These are phyloP conservation scores for Didymella sp. DNA, from an alignment of 2,329 filamentous ascomycete genomes.

Conservation along the genomic window DNA sequence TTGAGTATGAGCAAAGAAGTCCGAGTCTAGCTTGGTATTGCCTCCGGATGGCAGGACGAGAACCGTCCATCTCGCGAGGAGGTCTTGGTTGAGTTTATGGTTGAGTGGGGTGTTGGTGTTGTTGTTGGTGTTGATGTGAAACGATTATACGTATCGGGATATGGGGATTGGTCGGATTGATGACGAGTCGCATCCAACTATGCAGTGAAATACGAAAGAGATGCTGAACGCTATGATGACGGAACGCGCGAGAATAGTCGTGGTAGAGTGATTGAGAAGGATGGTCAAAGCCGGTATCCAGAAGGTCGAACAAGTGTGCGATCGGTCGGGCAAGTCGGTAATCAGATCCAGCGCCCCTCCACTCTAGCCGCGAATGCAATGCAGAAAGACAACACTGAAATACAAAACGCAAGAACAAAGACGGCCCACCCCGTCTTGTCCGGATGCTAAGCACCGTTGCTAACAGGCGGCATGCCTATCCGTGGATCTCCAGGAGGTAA, in stretches of 20 bases:
- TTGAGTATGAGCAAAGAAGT: neutral
- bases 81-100: neutral
- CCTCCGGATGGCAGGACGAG: constrained; percentile 2
- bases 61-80: neutral
- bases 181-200: constrained; percentile 2
- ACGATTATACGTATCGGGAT: constrained; percentile 6
- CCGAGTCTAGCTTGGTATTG: neutral
- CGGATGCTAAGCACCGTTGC: constrained; percentile 44
- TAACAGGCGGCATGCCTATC: constrained; percentile 27
- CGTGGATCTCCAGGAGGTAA: constrained; percentile 38
- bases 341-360: constrained; percentile 6
- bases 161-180: neutral
- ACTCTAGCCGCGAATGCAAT: constrained; percentile 35
- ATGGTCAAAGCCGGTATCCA: constrained; percentile 1
- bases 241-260: neutral
- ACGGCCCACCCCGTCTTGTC: constrained; percentile 52
- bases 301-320: neutral
- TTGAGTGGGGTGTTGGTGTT: constrained; percentile 19
- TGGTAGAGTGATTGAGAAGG: neutral
- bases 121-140: neutral
- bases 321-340: neutral
- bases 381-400: constrained; percentile 38
- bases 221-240: constrained; percentile 20
- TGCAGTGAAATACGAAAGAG: constrained; percentile 8
- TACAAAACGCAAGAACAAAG: constrained; percentile 47